Evolutionary conservation across 441 rosid genomes (phyloP).

Genomic region (Pelargonium citronellum): DNA sequence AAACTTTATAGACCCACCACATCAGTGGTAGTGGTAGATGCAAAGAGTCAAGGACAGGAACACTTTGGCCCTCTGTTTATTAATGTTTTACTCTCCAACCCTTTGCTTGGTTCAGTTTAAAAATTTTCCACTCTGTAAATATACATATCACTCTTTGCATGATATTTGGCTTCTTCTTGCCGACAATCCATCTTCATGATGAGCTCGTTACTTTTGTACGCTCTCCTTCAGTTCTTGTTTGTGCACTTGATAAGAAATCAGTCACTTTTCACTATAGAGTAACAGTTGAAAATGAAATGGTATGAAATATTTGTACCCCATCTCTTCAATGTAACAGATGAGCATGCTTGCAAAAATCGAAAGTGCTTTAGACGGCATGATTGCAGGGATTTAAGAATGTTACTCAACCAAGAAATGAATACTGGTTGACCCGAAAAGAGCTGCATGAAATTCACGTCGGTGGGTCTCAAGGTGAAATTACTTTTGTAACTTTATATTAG

Average conservation of each 20-base stretch:
- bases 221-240: not conserved
- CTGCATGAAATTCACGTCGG: not conserved
- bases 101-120: not conserved
- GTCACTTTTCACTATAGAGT: not conserved
- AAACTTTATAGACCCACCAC: not conserved
- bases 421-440: not conserved
- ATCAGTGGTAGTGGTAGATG: constrained; percentile 3
- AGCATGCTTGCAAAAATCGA: not conserved
- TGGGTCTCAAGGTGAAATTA: not conserved
- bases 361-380: not conserved
- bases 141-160: not conserved
- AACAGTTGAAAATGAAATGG: no score
- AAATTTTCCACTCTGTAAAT: no score
- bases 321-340: no score
- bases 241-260: constrained; percentile 1
- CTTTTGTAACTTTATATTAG: no score
- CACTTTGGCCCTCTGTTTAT: not conserved
- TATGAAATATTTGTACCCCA: no score
- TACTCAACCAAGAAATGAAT: not conserved
- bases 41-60: not conserved
- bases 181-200: not conserved
- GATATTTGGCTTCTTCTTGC: constrained; percentile 6
- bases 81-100: not conserved
- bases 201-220: no score
- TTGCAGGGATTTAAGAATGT: not conserved